Evolutionary conservation across 2,329 filamentous ascomycete genomes (phyloP).

Genomic region (Xylaria sp.): DNA sequence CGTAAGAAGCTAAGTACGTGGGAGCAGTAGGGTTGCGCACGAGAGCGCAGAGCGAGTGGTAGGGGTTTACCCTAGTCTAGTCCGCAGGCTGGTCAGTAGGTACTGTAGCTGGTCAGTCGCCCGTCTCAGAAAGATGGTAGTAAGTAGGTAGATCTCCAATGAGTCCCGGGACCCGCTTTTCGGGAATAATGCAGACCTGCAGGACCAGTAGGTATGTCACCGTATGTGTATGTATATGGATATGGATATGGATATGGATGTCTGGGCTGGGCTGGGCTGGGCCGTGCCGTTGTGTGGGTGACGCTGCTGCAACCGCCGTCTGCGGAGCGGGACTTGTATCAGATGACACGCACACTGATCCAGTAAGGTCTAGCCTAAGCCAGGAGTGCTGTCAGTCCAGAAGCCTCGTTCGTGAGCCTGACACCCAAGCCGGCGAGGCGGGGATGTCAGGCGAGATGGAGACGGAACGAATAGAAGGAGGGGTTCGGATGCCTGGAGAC

Average conservation of each 20-base stretch:
- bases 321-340: slow-evolving; percentile 17
- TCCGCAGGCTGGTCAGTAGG: not conserved
- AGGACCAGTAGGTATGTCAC: not conserved
- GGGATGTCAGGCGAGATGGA: slow-evolving; percentile 23
- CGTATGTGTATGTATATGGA: not conserved
- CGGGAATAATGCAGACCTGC: not conserved
- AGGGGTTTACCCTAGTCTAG: slow-evolving; percentile 10
- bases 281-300: not conserved
- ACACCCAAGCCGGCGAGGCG: slow-evolving; percentile 1
- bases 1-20: not conserved
- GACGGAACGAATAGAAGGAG: not conserved
- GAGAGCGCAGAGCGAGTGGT: not conserved
- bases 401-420: slow-evolving; percentile 12
- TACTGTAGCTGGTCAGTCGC: too few species aligned
- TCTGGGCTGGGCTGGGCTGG: not conserved
- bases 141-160: slow-evolving; percentile 21
- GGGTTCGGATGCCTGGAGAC: slow-evolving; percentile 4
- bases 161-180: slow-evolving; percentile 22
- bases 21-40: not conserved
- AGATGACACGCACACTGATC: slow-evolving; percentile 19
- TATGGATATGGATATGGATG: not conserved
- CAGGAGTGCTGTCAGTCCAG: not conserved
- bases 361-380: not conserved
- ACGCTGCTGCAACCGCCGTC: slow-evolving; percentile 23
- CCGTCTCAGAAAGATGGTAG: slow-evolving; percentile 20